A percentile compares a stretch with the other conserved stretches of the same genome.
These are phyloP conservation scores for Globisporangium emineosum DNA, from an alignment of 352 stramenopile species.

Conservation along the genomic window DNA sequence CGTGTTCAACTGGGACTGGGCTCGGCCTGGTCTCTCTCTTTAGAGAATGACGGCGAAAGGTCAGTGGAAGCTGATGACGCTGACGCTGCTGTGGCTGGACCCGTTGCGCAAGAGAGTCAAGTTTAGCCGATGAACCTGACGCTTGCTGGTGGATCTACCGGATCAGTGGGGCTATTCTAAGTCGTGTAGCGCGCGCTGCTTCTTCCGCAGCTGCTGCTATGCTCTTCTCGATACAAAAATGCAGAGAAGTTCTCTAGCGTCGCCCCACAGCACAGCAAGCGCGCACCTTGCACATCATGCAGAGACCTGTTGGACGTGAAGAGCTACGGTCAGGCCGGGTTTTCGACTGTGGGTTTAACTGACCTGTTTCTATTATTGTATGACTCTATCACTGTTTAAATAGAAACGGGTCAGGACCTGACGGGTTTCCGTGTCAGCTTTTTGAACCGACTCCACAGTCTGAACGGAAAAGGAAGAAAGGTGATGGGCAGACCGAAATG, in stretches of 20 bases:
- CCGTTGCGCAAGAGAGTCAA: slow-evolving; percentile 10
- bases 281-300: neutral
- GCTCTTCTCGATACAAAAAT: slow-evolving; percentile 8
- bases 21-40: neutral
- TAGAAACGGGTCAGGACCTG: neutral
- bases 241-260: neutral
- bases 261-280: neutral
- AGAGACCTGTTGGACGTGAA: neutral
- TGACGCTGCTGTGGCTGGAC: neutral
- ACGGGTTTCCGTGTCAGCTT: neutral
- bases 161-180: neutral
- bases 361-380: neutral
- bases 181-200: slow-evolving; percentile 6
- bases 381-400: neutral
- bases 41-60: neutral
- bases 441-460: slow-evolving; percentile 11
- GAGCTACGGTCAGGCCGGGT: slow-evolving; percentile 1
- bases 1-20: neutral
- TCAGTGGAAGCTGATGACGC: neutral
- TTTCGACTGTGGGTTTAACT: neutral
- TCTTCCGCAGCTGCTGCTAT: slow-evolving; percentile 4
- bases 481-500: slow-evolving; percentile 10
- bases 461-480: slow-evolving; percentile 7
- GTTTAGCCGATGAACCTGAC: slow-evolving; percentile 6
- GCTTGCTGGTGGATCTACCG: neutral